Evolutionary conservation across 116 monocot genomes (phyloP).

Genomic region (Thalassia testudinum): DNA sequence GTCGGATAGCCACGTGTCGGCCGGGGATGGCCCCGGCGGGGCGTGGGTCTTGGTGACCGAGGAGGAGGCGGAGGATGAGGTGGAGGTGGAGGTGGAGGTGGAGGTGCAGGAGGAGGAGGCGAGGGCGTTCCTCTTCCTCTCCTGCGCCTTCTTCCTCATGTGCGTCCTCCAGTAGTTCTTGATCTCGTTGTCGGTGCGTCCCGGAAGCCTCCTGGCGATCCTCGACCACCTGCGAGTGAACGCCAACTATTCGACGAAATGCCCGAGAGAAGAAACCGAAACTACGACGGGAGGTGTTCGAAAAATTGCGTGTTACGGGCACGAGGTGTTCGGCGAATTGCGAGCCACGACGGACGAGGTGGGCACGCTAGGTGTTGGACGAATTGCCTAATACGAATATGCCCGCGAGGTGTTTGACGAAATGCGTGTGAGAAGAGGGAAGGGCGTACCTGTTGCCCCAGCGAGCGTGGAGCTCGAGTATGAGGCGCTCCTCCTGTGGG

Average conservation of each 20-base stretch:
- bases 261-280: no score
- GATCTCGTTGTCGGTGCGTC: slow-evolving; percentile 71
- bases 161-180: slow-evolving; percentile 43
- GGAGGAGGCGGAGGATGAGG: no score
- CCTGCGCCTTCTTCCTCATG: slow-evolving; percentile 48
- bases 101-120: slow-evolving; percentile 5
- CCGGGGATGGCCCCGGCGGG: no score
- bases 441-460: slow-evolving; percentile 54
- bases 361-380: background rate
- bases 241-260: no score
- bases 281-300: no score
- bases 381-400: background rate
- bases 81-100: background rate
- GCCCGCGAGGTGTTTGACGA: background rate
- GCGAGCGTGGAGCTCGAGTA: slow-evolving; percentile 46
- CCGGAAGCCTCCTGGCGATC: slow-evolving; percentile 55
- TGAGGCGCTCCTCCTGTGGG: slow-evolving; percentile 42
- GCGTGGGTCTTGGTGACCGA: no score
- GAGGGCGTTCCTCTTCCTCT: slow-evolving; percentile 12
- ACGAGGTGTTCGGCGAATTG: background rate
- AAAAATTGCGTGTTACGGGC: background rate
- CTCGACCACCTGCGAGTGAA: slow-evolving; percentile 66
- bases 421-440: background rate
- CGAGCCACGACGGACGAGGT: no score
- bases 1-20: background rate